Percentiles rank a stretch among this genome's conserved stretches.
Conservation (phyloP, 2,329 filamentous ascomycete genomes). For the Botrytis sinoallii region DNA sequence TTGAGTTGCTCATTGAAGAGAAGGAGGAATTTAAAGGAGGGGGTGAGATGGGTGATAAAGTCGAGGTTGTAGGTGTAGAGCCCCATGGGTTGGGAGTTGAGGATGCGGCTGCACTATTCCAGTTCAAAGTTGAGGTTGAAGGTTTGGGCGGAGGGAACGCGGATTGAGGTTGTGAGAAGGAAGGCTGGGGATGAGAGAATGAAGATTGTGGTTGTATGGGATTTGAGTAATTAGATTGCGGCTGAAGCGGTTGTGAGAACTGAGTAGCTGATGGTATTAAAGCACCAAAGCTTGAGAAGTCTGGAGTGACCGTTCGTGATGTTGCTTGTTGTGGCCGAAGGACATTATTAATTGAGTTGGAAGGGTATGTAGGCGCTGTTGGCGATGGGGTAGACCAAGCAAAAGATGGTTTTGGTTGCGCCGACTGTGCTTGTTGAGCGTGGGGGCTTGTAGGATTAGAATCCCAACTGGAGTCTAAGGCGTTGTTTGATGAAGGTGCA, state of each 20-base stretch:
- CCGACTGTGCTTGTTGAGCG: slow-evolving; percentile 39
- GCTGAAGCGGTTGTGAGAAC: slow-evolving; percentile 54
- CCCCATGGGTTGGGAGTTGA: slow-evolving; percentile 50
- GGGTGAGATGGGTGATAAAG: slow-evolving; percentile 1
- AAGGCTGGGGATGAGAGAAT: slow-evolving; percentile 38
- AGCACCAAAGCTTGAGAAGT: slow-evolving; percentile 53
- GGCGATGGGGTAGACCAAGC: slow-evolving; percentile 62
- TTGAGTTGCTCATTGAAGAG: slow-evolving; percentile 43
- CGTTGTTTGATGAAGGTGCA: slow-evolving; percentile 37
- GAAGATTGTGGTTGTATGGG: slow-evolving; percentile 11
- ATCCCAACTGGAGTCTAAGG: slow-evolving; percentile 53
- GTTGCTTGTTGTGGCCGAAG: slow-evolving; percentile 33
- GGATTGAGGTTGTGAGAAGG: slow-evolving; percentile 19
- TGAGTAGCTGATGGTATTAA: slow-evolving; percentile 60
- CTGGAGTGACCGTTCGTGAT: slow-evolving; percentile 58
- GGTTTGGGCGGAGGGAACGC: slow-evolving; percentile 23
- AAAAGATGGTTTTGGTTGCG: slow-evolving; percentile 48
- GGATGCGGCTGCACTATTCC: slow-evolving; percentile 44
- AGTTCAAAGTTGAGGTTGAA: slow-evolving; percentile 44
- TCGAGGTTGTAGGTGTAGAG: slow-evolving; percentile 35
- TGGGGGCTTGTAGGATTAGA: slow-evolving; percentile 39
- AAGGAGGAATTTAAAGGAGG: background rate
- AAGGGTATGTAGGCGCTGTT: slow-evolving; percentile 34
- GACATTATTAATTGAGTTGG: slow-evolving; percentile 23
- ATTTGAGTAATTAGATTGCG: slow-evolving; percentile 21